A percentile compares a stretch with the other conserved stretches of the same genome.
Evolutionary conservation across 306 rosid species (phyloP).

Genomic region (Luffa acutangula): DNA sequence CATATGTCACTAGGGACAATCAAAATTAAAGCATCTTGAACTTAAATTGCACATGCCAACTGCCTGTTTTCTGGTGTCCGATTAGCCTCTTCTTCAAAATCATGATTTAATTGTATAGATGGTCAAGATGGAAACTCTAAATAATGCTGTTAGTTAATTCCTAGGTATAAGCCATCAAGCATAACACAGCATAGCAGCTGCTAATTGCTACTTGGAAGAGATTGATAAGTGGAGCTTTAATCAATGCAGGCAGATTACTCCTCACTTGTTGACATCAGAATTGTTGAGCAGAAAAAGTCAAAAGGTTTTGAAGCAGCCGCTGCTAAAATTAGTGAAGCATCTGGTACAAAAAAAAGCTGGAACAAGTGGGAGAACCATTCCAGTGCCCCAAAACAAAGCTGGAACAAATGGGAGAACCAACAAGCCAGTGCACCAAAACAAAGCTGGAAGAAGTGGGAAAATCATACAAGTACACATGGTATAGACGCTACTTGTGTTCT

Average conservation of each 20-base stretch:
- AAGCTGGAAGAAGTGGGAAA: constrained; percentile 19
- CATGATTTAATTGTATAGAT: neutral
- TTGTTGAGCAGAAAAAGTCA: constrained; percentile 22
- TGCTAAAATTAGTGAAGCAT: neutral
- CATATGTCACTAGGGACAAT: neutral
- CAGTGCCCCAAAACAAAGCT: constrained; percentile 7
- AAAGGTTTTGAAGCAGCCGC: constrained; percentile 8
- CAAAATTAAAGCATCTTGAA: neutral
- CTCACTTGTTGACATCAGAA: constrained; percentile 37
- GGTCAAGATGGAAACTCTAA: neutral
- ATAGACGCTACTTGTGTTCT: neutral
- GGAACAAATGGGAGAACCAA: constrained; percentile 17
- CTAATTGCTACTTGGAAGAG: neutral
- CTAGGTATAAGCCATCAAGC: neutral
- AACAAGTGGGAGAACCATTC: constrained; percentile 18
- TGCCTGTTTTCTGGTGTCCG: neutral
- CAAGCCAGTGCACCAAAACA: constrained; percentile 4
- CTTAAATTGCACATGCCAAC: neutral
- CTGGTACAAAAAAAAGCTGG: constrained; percentile 11
- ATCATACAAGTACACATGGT: neutral
- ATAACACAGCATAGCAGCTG: neutral
- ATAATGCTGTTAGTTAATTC: neutral
- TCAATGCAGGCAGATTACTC: constrained; percentile 38
- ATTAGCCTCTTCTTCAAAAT: neutral
- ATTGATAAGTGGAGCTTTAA: neutral